phyloP scores from a whole-genome alignment of 1,139 yeast genomes.

The Yamadazyma atmosphaerica region DNA sequence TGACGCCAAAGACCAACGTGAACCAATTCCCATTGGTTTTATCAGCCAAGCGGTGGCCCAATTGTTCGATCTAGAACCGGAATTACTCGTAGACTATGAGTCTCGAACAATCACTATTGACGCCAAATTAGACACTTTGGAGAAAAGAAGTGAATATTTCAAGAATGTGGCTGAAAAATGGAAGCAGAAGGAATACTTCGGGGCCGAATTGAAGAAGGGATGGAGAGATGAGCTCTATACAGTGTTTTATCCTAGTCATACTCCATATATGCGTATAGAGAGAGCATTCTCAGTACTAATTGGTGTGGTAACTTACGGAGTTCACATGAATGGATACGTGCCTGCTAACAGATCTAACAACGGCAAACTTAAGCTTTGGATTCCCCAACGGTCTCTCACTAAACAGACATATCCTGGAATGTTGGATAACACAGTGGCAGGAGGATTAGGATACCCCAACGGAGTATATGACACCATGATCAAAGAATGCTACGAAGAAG shows the following conservation, averaged over 20 bases:
- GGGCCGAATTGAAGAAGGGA: slow-evolving; percentile 52
- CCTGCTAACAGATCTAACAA: slow-evolving; percentile 35
- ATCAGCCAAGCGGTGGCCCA: slow-evolving; percentile 48
- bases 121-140: slow-evolving; percentile 40
- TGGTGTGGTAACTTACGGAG: slow-evolving; percentile 90
- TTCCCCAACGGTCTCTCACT: slow-evolving; percentile 73
- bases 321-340: slow-evolving; percentile 79
- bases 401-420: slow-evolving; percentile 89
- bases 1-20: slow-evolving; percentile 30
- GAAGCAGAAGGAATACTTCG: slow-evolving; percentile 37
- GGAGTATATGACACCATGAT: slow-evolving; percentile 74
- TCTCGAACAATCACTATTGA: neutral
- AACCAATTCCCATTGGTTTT: slow-evolving; percentile 47
- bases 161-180: slow-evolving; percentile 45
- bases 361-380: slow-evolving; percentile 67
- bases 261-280: slow-evolving; percentile 70
- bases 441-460: slow-evolving; percentile 85
- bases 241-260: slow-evolving; percentile 55
- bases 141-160: slow-evolving; percentile 47
- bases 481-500: slow-evolving; percentile 91
- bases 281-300: slow-evolving; percentile 77
- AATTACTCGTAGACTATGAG: slow-evolving; percentile 35
- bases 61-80: slow-evolving; percentile 26
- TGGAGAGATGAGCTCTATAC: slow-evolving; percentile 89
- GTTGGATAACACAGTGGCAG: slow-evolving; percentile 94